Conservation (phyloP, 177 flowering plant genomes). For the Vitis hybrid region DNA sequence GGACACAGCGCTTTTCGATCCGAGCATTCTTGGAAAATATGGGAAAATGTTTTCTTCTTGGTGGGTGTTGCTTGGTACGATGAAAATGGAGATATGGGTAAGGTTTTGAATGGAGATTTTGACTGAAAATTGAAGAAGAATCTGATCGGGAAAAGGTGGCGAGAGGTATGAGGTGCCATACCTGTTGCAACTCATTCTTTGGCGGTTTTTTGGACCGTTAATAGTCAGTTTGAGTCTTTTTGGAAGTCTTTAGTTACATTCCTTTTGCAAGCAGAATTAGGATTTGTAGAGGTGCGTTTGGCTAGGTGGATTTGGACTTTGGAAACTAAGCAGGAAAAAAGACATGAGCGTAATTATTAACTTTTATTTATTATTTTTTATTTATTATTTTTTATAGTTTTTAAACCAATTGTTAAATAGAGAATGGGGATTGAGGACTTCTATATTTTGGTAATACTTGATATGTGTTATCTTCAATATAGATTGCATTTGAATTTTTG, state of each 20-base stretch:
- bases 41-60: slow-evolving; percentile 48
- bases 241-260: neutral
- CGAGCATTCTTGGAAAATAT: slow-evolving; percentile 62
- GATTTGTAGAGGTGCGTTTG: too few relatives aligned
- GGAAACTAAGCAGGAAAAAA: too few relatives aligned
- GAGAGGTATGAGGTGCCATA: slow-evolving; percentile 21
- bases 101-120: slow-evolving; percentile 3
- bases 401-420: too few relatives aligned
- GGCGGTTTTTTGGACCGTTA: slow-evolving; percentile 16
- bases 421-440: too few relatives aligned
- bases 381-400: too few relatives aligned
- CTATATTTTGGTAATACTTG: too few relatives aligned
- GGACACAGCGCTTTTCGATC: slow-evolving; percentile 23
- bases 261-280: neutral
- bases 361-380: too few relatives aligned
- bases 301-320: too few relatives aligned
- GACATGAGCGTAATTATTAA: too few relatives aligned
- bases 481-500: too few relatives aligned
- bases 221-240: neutral
- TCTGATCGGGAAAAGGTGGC: neutral
- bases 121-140: neutral
- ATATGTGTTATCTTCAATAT: too few relatives aligned
- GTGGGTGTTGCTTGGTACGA: slow-evolving; percentile 19
- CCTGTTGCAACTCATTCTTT: slow-evolving; percentile 24
- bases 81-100: slow-evolving; percentile 15